These are phyloP conservation scores for Alternaria atra DNA, from an alignment of 2,329 filamentous ascomycete species.

Conservation along the genomic window DNA sequence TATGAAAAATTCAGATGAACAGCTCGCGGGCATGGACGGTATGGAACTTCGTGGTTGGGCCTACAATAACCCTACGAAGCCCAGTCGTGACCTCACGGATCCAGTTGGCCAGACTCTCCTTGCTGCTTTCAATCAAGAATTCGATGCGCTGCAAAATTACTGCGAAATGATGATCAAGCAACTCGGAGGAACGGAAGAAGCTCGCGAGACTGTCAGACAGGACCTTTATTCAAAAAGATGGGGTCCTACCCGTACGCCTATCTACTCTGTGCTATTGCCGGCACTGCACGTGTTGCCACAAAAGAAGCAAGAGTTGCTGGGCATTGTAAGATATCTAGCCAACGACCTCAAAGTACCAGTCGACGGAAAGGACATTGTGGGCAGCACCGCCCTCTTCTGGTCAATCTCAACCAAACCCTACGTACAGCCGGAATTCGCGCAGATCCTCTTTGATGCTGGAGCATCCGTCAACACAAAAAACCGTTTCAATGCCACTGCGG, in stretches of 20 bases:
- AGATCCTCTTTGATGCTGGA: constrained; percentile 27
- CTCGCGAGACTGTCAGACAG: constrained; percentile 13
- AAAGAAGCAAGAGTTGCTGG: constrained; percentile 8
- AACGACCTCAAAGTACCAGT: constrained; percentile 21
- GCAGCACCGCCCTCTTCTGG: constrained; percentile 24
- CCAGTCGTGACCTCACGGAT: constrained; percentile 23
- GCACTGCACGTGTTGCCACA: constrained; percentile 14
- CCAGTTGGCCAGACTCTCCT: constrained; percentile 19
- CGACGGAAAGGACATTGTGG: constrained; percentile 20
- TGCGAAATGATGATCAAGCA: constrained; percentile 10
- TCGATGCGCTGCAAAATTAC: constrained; percentile 10
- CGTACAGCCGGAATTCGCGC: constrained; percentile 21
- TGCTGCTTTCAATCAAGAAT: constrained; percentile 2
- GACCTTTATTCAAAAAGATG: constrained; percentile 22
- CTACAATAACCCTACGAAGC: constrained; percentile 10
- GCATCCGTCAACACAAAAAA: constrained; percentile 23
- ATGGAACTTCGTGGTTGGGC: constrained; percentile 28
- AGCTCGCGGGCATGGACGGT: constrained; percentile 23
- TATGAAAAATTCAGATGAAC: constrained; percentile 17
- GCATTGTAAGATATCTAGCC: constrained; percentile 19
- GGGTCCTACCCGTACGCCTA: constrained; percentile 21
- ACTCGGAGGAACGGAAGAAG: constrained; percentile 9
- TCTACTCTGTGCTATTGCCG: constrained; percentile 23
- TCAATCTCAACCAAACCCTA: constrained; percentile 27
- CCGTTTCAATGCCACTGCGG: constrained; percentile 19